Conservation (phyloP, 2,329 filamentous ascomycete genomes). For the Aspergillus spinulosporus region DNA sequence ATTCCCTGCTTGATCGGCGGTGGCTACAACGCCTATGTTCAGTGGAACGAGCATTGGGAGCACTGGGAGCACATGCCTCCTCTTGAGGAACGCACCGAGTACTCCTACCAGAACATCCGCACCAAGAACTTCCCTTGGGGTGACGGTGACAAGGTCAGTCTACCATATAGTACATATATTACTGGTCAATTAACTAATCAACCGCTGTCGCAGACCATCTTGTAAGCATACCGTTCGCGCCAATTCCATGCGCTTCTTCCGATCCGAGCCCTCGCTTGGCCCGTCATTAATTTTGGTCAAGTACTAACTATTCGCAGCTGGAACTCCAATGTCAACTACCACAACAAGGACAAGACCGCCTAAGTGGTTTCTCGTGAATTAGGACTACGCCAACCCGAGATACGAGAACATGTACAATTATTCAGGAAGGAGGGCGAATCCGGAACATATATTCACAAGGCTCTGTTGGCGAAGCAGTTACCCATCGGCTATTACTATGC, state of each 20-base stretch:
- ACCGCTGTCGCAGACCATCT: constrained; percentile 56
- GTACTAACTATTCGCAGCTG: constrained; percentile 60
- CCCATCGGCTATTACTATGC: constrained; percentile 15
- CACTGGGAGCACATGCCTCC: constrained; percentile 85
- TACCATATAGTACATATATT: neutral
- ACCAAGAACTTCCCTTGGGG: constrained; percentile 95
- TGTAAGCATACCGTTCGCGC: constrained; percentile 52
- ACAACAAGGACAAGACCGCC: constrained; percentile 79
- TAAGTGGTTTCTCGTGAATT: constrained; percentile 27
- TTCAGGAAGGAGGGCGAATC: constrained; percentile 18
- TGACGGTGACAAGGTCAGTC: constrained; percentile 84
- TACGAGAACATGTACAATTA: constrained; percentile 36
- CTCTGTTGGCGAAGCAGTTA: constrained; percentile 25
- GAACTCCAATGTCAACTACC: constrained; percentile 94
- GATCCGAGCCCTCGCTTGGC: neutral
- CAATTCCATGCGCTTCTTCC: neutral
- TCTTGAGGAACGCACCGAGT: constrained; percentile 87
- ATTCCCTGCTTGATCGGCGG: constrained; percentile 72
- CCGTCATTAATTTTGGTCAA: neutral
- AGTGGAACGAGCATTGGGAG: constrained; percentile 97
- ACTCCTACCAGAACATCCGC: constrained; percentile 97
- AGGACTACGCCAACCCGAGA: constrained; percentile 9
- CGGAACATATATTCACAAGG: constrained; percentile 14
- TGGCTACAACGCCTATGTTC: constrained; percentile 78
- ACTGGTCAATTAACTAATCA: constrained; percentile 7